Conservation (phyloP, 208 protist species). For the Trypanosoma lewisi region DNA sequence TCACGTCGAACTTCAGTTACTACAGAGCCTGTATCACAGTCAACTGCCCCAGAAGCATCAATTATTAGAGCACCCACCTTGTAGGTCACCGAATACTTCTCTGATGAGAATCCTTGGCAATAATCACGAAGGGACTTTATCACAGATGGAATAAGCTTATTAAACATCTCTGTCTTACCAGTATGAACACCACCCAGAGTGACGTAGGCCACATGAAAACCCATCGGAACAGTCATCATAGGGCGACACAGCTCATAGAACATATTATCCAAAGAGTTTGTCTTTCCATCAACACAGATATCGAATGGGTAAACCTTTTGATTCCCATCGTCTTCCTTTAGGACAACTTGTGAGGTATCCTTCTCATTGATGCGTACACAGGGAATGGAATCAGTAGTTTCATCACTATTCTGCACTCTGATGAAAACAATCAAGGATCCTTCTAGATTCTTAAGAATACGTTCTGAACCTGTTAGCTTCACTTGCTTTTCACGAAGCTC, state of each 20-base stretch:
- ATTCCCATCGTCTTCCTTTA: slow-evolving; percentile 40
- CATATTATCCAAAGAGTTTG: slow-evolving; percentile 20
- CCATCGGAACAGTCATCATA: slow-evolving; percentile 24
- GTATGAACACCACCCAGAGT: slow-evolving; percentile 34
- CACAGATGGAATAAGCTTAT: slow-evolving; percentile 34
- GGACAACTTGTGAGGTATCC: slow-evolving; percentile 34
- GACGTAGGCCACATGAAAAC: slow-evolving; percentile 41
- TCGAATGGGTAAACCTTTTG: slow-evolving; percentile 28
- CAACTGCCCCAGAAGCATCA: slow-evolving; percentile 25
- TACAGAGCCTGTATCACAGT: slow-evolving; percentile 25
- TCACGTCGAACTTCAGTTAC: slow-evolving; percentile 27
- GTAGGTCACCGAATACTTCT: slow-evolving; percentile 27
- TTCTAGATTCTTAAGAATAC: slow-evolving; percentile 32
- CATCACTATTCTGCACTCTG: slow-evolving; percentile 2
- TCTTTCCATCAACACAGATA: slow-evolving; percentile 31
- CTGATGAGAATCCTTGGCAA: background rate
- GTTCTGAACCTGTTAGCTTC: slow-evolving; percentile 33
- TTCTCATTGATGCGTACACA: slow-evolving; percentile 19
- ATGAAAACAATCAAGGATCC: slow-evolving; percentile 41
- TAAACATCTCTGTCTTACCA: slow-evolving; percentile 35
- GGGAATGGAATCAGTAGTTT: slow-evolving; percentile 3
- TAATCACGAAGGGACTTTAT: slow-evolving; percentile 22
- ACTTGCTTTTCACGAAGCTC: slow-evolving; percentile 38
- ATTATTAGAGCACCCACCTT: slow-evolving; percentile 39
- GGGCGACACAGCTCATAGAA: slow-evolving; percentile 37